Evolutionary conservation across 345 rosid species (phyloP).

Genomic region (Schrenkiella parvula): DNA sequence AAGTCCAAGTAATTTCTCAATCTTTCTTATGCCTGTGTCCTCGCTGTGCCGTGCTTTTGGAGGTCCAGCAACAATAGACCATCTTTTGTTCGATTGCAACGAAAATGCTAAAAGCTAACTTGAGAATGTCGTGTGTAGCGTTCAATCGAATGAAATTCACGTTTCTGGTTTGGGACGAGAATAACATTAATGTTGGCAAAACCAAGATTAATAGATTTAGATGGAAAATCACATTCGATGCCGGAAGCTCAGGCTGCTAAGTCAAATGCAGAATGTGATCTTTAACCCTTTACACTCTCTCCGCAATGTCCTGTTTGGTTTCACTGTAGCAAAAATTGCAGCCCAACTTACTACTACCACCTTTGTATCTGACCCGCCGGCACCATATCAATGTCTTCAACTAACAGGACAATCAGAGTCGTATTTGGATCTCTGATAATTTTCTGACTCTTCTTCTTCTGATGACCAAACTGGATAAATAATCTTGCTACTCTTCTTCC

Average conservation of each 20-base stretch:
- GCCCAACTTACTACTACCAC: not conserved
- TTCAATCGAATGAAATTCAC: not conserved
- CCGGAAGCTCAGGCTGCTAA: not conserved
- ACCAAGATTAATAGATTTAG: not conserved
- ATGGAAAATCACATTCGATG: not conserved
- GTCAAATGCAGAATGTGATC: not conserved
- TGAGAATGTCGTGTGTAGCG: not conserved
- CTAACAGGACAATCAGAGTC: conserved; percentile 30
- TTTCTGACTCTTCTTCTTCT: conserved; percentile 20
- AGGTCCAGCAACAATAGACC: not conserved
- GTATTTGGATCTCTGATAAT: conserved; percentile 31
- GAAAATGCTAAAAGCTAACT: no score
- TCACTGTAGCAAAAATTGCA: not conserved
- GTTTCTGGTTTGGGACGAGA: not conserved
- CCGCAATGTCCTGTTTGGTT: not conserved
- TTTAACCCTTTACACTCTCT: not conserved
- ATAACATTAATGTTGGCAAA: not conserved
- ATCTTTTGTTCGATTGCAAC: not conserved
- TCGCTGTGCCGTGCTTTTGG: not conserved
- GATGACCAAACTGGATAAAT: conserved; percentile 28
- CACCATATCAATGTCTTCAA: not conserved
- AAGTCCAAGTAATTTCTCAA: not conserved
- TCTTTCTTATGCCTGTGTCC: not conserved
- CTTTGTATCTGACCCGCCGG: not conserved
- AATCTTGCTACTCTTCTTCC: not conserved